phyloP scores from a whole-genome alignment of 306 rosid genomes.

The Pyrus pyrifolia region DNA sequence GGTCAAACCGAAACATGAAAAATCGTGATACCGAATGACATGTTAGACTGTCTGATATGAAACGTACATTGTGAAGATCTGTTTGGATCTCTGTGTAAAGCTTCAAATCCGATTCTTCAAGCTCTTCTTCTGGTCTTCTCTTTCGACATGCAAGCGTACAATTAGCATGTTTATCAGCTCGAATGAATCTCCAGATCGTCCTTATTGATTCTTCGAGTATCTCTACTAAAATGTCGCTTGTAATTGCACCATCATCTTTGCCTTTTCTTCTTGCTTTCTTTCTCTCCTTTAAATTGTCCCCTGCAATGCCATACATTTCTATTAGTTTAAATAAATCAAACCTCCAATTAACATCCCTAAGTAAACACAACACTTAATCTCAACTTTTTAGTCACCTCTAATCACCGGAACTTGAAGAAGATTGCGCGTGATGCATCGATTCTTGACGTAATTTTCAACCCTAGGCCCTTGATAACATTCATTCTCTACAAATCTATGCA shows the following conservation, averaged over 20 bases:
- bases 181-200: slow-evolving; percentile 70
- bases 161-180: slow-evolving; percentile 51
- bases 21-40: no score
- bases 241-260: slow-evolving; percentile 29
- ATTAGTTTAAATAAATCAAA: not conserved
- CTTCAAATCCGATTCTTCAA: slow-evolving; percentile 61
- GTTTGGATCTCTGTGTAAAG: slow-evolving; percentile 41
- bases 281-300: slow-evolving; percentile 48
- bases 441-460: slow-evolving; percentile 59
- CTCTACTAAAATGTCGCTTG: slow-evolving; percentile 55
- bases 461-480: slow-evolving; percentile 78
- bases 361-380: not conserved
- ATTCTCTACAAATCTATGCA: slow-evolving; percentile 74
- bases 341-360: not conserved
- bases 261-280: slow-evolving; percentile 34
- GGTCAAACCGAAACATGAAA: not conserved
- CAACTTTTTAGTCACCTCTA: slow-evolving; percentile 36
- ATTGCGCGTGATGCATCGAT: slow-evolving; percentile 54
- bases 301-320: slow-evolving; percentile 28
- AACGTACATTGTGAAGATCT: slow-evolving; percentile 61
- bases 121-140: slow-evolving; percentile 26
- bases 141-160: slow-evolving; percentile 17
- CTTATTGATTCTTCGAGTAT: slow-evolving; percentile 75
- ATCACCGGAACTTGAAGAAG: slow-evolving; percentile 75
- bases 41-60: not conserved